phyloP scores from a whole-genome alignment of 495 filamentous ascomycete species.

The Neurospora pannonica region DNA sequence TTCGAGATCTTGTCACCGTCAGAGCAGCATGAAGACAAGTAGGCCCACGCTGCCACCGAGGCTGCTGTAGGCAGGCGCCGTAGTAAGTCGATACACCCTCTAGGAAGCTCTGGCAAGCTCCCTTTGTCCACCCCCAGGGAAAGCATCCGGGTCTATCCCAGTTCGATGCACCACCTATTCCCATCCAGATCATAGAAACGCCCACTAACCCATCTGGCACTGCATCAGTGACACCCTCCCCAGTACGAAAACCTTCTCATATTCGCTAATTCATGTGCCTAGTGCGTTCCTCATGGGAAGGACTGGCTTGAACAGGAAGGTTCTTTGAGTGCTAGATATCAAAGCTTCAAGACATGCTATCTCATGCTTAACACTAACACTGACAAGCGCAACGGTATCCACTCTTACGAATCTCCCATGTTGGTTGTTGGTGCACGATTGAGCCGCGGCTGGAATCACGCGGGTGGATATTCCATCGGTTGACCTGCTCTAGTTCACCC shows the following conservation, averaged over 20 bases:
- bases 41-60: not conserved
- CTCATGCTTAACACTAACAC: not conserved
- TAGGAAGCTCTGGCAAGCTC: not conserved
- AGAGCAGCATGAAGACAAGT: not conserved
- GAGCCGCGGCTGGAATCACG: not conserved
- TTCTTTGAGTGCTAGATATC: not conserved
- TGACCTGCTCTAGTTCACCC: not conserved
- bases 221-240: not conserved
- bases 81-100: not conserved
- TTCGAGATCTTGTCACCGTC: not conserved
- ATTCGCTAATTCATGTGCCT: not conserved
- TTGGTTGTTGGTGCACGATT: not conserved
- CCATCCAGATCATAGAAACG: not conserved
- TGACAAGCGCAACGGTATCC: not conserved
- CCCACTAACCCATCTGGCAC: not conserved
- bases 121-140: not conserved
- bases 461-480: not conserved
- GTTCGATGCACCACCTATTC: not conserved
- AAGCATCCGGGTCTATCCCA: not conserved
- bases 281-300: not conserved
- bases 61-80: not conserved
- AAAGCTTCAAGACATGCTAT: not conserved
- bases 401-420: not conserved
- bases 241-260: not conserved
- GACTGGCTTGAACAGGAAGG: not conserved